These are phyloP conservation scores for Hericium coralloides DNA, from an alignment of 768 basidiomycete genomes.

Conservation along the genomic window DNA sequence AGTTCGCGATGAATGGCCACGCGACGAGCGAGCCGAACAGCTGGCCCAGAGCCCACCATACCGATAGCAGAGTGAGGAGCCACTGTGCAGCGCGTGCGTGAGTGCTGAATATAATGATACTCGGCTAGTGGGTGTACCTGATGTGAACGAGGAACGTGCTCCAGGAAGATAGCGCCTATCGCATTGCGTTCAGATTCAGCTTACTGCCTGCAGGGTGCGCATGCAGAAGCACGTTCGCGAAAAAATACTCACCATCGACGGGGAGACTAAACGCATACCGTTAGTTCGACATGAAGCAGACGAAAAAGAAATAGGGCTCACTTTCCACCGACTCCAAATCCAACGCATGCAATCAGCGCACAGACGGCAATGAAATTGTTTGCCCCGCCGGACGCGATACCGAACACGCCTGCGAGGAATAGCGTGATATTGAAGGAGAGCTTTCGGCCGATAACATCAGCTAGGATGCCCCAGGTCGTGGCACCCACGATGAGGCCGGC, in stretches of 20 bases:
- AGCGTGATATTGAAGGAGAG: conserved; percentile 36
- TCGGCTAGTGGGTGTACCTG: conserved; percentile 21
- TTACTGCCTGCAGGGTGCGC: background rate
- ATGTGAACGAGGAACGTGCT: conserved; percentile 34
- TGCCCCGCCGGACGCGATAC: conserved; percentile 38
- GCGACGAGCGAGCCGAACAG: conserved; percentile 42
- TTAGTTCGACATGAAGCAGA: conserved; percentile 13
- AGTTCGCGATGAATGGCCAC: conserved; percentile 49
- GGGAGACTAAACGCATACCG: background rate
- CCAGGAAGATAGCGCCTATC: conserved; percentile 34
- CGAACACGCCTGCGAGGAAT: conserved; percentile 37
- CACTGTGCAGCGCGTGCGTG: conserved; percentile 23
- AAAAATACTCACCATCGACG: background rate
- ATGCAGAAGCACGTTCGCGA: background rate
- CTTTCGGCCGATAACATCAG: conserved; percentile 39
- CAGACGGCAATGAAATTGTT: conserved; percentile 37
- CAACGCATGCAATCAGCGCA: conserved; percentile 32
- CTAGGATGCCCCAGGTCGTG: conserved; percentile 38
- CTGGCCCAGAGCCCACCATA: conserved; percentile 46
- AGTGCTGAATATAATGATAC: background rate
- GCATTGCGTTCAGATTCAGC: background rate
- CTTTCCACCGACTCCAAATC: conserved; percentile 44
- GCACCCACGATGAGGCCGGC: conserved; percentile 43
- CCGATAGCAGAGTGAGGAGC: conserved; percentile 46
- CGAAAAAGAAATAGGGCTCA: conserved; percentile 22